Conservation (phyloP, 2,329 filamentous ascomycete genomes). For the Penicillium sp. region DNA sequence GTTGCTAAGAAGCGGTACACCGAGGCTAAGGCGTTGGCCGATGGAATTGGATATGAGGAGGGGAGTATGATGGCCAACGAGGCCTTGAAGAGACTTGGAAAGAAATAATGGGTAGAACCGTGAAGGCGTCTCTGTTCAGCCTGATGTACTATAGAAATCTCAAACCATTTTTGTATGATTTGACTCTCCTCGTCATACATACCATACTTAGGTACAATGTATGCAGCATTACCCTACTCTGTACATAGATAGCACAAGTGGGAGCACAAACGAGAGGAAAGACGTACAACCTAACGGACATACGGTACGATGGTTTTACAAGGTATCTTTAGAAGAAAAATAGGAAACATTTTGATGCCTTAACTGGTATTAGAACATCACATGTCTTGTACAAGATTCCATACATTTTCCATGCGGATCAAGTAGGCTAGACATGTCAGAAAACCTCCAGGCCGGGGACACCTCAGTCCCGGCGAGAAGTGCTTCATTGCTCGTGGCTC, state of each 20-base stretch:
- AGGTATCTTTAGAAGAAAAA: conserved; percentile 20
- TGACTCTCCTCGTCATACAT: neutral
- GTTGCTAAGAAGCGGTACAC: conserved; percentile 61
- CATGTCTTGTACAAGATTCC: conserved; percentile 29
- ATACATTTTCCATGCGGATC: conserved; percentile 29
- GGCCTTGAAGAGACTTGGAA: conserved; percentile 27
- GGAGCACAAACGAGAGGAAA: neutral
- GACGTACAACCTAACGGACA: neutral
- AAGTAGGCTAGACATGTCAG: conserved; percentile 33
- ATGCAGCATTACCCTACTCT: neutral
- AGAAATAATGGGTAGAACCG: conserved; percentile 9
- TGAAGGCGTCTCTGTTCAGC: neutral
- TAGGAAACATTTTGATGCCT: conserved; percentile 30
- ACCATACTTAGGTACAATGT: too few relatives aligned
- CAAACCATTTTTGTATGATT: conserved; percentile 6
- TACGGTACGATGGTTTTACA: conserved; percentile 3
- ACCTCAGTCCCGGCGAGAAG: conserved; percentile 16
- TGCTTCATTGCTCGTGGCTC: conserved; percentile 41
- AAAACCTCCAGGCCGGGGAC: conserved; percentile 23
- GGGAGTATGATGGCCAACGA: conserved; percentile 25
- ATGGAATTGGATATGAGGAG: conserved; percentile 36
- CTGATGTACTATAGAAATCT: conserved; percentile 14
- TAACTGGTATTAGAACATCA: conserved; percentile 37
- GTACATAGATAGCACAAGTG: neutral
- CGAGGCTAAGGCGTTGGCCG: conserved; percentile 56